Conservation (phyloP, 768 basidiomycete species). For the Pleurotus citrinopileatus region DNA sequence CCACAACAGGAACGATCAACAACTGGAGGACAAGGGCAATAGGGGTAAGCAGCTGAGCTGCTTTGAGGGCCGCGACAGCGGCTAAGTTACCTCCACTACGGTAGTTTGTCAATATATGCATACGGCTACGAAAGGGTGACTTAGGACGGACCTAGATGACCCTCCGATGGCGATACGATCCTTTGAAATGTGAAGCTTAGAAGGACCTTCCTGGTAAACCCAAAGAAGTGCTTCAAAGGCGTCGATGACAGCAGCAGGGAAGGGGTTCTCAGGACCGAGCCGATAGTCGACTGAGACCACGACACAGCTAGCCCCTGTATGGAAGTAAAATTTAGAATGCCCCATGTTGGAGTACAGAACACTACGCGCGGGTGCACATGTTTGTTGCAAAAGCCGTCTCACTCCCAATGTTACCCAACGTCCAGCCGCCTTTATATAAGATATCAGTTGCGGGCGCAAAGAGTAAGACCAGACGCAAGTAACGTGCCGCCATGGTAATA, state of each 20-base stretch:
- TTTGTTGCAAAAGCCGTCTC: constrained; percentile 62
- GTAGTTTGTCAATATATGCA: no score
- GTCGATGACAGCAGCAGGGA: constrained; percentile 71
- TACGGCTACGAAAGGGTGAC: no score
- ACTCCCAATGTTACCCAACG: constrained; percentile 59
- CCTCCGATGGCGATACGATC: constrained; percentile 68
- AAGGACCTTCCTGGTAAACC: constrained; percentile 48
- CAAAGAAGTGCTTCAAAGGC: constrained; percentile 65
- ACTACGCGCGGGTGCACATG: constrained; percentile 49
- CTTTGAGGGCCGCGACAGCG: constrained; percentile 62
- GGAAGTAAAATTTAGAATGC: neutral
- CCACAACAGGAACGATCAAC: constrained; percentile 68
- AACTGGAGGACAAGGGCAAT: constrained; percentile 60
- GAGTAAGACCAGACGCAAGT: neutral
- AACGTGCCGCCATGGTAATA: constrained; percentile 71
- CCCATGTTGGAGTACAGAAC: neutral
- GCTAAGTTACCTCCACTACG: constrained; percentile 70
- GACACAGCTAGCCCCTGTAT: constrained; percentile 55
- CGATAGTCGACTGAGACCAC: constrained; percentile 70
- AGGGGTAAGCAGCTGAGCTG: constrained; percentile 41
- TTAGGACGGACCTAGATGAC: constrained; percentile 75
- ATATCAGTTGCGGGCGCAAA: neutral
- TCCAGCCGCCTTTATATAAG: constrained; percentile 72
- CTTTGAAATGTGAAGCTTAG: constrained; percentile 44
- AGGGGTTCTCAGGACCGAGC: constrained; percentile 67